These are phyloP conservation scores for Microstroma glucosiphilum DNA, from an alignment of 1,284 basidiomycete species.

Conservation along the genomic window DNA sequence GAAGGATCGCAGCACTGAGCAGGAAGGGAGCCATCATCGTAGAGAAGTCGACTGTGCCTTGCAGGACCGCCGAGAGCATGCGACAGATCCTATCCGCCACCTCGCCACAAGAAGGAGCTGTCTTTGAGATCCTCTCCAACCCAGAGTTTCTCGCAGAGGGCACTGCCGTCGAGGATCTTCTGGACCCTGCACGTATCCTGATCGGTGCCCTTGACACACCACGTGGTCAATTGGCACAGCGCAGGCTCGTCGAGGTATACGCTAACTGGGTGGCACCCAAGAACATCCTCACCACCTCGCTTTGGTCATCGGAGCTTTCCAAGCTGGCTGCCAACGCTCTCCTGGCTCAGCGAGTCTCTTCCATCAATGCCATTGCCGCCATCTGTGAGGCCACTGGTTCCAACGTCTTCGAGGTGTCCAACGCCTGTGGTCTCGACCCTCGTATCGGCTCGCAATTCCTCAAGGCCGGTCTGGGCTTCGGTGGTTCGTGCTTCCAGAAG, in stretches of 20 bases:
- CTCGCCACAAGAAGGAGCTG: constrained; percentile 72
- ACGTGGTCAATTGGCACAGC: constrained; percentile 75
- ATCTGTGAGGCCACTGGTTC: constrained; percentile 98
- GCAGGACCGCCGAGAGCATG: constrained; percentile 97
- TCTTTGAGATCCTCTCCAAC: constrained; percentile 97
- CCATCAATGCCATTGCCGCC: constrained; percentile 92
- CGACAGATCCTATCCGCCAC: constrained; percentile 97
- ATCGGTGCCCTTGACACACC: constrained; percentile 87
- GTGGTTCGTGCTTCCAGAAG: constrained; percentile 82
- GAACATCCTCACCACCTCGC: constrained; percentile 85
- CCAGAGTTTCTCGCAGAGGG: constrained; percentile 98
- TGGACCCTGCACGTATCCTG: constrained; percentile 85
- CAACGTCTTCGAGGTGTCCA: constrained; percentile 93
- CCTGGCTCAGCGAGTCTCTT: constrained; percentile 91
- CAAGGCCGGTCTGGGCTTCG: constrained; percentile 91
- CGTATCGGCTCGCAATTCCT: constrained; percentile 94
- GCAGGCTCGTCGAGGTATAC: constrained; percentile 74
- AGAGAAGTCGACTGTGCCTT: constrained; percentile 98
- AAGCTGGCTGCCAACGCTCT: constrained; percentile 99
- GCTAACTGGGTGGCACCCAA: constrained; percentile 89
- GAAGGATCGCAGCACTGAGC: constrained; percentile 86
- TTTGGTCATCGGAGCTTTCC: constrained; percentile 97
- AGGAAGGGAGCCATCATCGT: constrained; percentile 93
- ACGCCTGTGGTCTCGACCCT: constrained; percentile 85
- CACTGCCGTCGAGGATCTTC: constrained; percentile 84